Base-by-base conservation (phyloP, 192 early-diverging fungal species). In the Oehlia diaphana region DNA sequence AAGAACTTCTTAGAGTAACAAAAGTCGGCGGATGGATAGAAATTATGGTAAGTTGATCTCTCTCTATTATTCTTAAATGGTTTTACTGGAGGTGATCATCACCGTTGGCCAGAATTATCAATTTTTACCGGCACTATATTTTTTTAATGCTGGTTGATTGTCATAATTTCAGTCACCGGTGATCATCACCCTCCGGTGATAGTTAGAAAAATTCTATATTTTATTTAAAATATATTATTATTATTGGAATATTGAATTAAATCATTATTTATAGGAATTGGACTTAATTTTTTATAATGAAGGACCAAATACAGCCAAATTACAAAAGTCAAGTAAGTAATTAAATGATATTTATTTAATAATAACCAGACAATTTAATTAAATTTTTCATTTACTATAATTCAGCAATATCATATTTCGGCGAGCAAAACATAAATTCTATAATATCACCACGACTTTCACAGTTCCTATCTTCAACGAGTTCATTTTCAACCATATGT, bases 11-110 rank as follows among this genome's bases (percentile, higher is more conserved):
- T 23, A 62, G 84, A 67, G 84, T 85, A 8, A 83, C 80, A 35
- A 85, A 83, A 77, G 79, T 72, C 39, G 80, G 35, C 13, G 82
- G 84, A 13, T 85, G 82, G 82, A 78, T 85, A 14, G 84, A 85
- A 61, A 80, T 85, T 58, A 79, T 86, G 26, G 85, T 84, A 44
- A 21, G 0, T 70, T 44, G 10, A 26, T 26, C 26, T 26, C 26
- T 26, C 26, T 26, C n/a, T n/a, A n/a, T n/a, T n/a, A n/a, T n/a
- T n/a, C n/a, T n/a, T n/a, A n/a, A n/a, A n/a, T n/a, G n/a, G n/a
- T n/a, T n/a, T n/a, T n/a, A n/a, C n/a, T n/a, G n/a, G n/a, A n/a
- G n/a, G n/a, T n/a, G n/a, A n/a, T n/a, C n/a, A n/a, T n/a, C n/a
- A n/a, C n/a, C n/a, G n/a, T n/a, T n/a, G n/a, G n/a, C n/a, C n/a